A percentile compares a stretch with the other conserved stretches of the same genome.
Evolutionary conservation across 2,329 filamentous ascomycete genomes (phyloP).

Genomic region (Rutstroemia sp.): DNA sequence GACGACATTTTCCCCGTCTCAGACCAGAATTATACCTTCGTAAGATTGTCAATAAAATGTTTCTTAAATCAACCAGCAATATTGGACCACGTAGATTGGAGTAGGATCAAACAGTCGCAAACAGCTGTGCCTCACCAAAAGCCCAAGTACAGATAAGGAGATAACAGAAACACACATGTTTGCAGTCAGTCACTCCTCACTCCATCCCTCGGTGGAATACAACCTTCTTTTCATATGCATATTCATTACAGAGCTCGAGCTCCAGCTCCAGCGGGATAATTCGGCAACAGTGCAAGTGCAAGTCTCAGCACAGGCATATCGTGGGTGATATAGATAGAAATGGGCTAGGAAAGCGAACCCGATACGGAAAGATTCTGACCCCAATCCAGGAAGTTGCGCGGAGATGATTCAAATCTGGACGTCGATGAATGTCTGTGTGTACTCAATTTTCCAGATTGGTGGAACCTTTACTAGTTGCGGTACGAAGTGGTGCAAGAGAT

Average conservation of each 20-base stretch:
- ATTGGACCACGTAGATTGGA: too few species aligned
- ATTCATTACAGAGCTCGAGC: background rate
- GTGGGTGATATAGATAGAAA: conserved; percentile 1
- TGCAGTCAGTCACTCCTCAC: too few species aligned
- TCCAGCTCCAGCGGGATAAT: background rate
- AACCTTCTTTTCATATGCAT: background rate
- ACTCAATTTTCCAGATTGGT: background rate
- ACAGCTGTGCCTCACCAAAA: too few species aligned
- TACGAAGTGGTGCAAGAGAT: background rate
- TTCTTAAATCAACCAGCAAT: too few species aligned
- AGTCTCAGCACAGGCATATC: background rate
- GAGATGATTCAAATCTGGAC: conserved; percentile 1
- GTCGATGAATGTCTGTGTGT: conserved; percentile 5
- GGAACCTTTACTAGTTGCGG: background rate
- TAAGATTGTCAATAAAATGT: too few species aligned
- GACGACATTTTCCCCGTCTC: too few species aligned
- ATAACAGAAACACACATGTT: too few species aligned
- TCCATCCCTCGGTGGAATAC: background rate
- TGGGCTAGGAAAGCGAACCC: background rate
- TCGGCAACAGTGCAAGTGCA: background rate
- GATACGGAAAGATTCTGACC: background rate
- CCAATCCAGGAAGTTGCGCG: background rate
- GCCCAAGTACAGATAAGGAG: too few species aligned
- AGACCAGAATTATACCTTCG: too few species aligned
- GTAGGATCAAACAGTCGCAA: too few species aligned